Percentiles rank a stretch among this genome's conserved stretches.
These are phyloP conservation scores for Rubia yunnanensis DNA, from an alignment of 257 asterid genomes.

Conservation along the genomic window DNA sequence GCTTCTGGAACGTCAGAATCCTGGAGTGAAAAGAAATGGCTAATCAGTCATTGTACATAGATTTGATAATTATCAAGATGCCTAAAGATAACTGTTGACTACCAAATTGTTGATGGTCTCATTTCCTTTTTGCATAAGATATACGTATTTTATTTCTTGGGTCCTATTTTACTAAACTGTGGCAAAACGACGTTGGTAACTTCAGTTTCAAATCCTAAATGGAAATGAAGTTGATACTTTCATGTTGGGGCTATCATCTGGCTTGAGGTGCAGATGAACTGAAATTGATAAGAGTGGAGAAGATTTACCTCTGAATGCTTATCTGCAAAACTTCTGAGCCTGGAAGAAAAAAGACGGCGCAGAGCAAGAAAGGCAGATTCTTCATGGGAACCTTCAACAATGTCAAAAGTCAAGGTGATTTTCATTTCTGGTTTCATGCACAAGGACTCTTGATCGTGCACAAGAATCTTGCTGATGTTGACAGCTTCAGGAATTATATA, in stretches of 20 bases:
- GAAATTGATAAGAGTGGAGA: constrained; percentile 1
- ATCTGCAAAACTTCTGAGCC: constrained; percentile 36
- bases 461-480: constrained; percentile 60
- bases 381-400: constrained; percentile 49
- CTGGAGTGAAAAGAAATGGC: constrained; percentile 30
- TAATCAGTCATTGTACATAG: constrained; percentile 7
- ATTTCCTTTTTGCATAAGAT: not conserved
- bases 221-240: not conserved
- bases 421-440: constrained; percentile 65
- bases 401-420: constrained; percentile 43
- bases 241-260: not conserved
- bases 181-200: not conserved
- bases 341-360: constrained; percentile 53
- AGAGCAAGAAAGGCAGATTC: constrained; percentile 53
- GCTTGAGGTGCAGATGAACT: not conserved
- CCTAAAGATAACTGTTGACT: not conserved
- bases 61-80: constrained; percentile 1
- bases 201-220: not conserved
- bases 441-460: constrained; percentile 51
- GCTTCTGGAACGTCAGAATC: constrained; percentile 69
- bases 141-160: not conserved
- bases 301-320: constrained; percentile 56
- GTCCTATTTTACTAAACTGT: not conserved
- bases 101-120: not conserved
- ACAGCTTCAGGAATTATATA: constrained; percentile 71